These are phyloP conservation scores for Artemisia argyi DNA, from an alignment of 129 eudicot species.

Conservation along the genomic window DNA sequence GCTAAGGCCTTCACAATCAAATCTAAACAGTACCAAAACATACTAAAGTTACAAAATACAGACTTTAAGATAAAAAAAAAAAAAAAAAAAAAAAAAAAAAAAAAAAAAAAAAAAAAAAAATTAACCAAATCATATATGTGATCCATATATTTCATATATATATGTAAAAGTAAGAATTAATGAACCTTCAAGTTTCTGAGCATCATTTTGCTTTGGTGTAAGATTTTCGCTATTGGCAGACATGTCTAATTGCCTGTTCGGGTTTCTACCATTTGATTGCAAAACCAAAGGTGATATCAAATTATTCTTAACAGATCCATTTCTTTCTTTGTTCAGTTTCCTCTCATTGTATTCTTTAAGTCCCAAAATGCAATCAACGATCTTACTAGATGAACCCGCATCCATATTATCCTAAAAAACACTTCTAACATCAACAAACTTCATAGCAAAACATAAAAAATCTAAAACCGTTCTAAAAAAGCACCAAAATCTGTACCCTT, in stretches of 20 bases:
- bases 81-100: too few relatives aligned
- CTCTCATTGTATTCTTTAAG: slow-evolving; percentile 78
- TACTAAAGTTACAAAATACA: background rate
- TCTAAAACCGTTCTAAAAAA: background rate
- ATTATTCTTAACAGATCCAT: slow-evolving; percentile 54
- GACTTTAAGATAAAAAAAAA: too few relatives aligned
- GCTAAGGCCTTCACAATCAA: slow-evolving; percentile 54
- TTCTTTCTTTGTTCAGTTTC: slow-evolving; percentile 70
- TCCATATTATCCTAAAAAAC: slow-evolving; percentile 64
- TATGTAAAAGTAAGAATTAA: slow-evolving; percentile 8
- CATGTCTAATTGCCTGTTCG: slow-evolving; percentile 53
- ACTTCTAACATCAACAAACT: background rate
- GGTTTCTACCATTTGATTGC: slow-evolving; percentile 47
- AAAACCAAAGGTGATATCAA: slow-evolving; percentile 57
- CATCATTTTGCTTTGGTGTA: slow-evolving; percentile 36
- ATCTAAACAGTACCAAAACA: slow-evolving; percentile 38
- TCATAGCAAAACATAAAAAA: background rate
- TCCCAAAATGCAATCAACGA: slow-evolving; percentile 84
- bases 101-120: too few relatives aligned
- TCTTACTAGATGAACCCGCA: slow-evolving; percentile 70
- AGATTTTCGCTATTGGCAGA: slow-evolving; percentile 34
- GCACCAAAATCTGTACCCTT: slow-evolving; percentile 50
- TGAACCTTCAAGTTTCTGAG: slow-evolving; percentile 55
- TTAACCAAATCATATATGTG: background rate
- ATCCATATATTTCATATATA: slow-evolving; percentile 1